A percentile compares a stretch with the other conserved stretches of the same genome.
Conservation (phyloP, 176 grass and related monocot genomes). For the Saccharum officinarum region DNA sequence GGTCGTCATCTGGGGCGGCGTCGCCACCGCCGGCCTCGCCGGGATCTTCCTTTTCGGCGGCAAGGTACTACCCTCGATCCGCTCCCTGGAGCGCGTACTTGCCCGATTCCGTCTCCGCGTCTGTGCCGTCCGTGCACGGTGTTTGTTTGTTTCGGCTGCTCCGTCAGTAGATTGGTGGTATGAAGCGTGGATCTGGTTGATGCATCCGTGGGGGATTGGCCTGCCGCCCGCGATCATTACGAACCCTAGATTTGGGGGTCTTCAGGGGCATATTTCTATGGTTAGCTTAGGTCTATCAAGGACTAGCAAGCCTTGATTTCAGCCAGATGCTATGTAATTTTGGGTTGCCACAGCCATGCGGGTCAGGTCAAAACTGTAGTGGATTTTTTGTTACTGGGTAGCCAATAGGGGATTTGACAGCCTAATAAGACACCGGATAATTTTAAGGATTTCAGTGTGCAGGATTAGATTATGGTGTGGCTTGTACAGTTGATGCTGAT, state of each 20-base stretch:
- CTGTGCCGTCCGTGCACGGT: neutral
- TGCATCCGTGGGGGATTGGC: neutral
- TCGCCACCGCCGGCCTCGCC: conserved; percentile 67
- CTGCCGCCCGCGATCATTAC: neutral
- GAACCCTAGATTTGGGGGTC: neutral
- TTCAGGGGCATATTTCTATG: neutral
- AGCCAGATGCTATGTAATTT: neutral
- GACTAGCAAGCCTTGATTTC: neutral
- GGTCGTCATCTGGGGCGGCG: conserved; percentile 69
- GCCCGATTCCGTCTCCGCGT: neutral
- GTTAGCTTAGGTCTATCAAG: neutral
- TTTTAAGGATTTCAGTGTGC: neutral
- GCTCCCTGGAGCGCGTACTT: neutral
- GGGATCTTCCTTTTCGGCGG: conserved; percentile 69
- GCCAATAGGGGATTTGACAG: too few species aligned
- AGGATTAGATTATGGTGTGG: neutral
- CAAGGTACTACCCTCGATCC: conserved; percentile 43
- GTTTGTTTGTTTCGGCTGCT: neutral
- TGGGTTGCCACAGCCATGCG: neutral
- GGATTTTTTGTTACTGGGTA: neutral
- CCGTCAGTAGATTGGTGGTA: neutral
- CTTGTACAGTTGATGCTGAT: neutral
- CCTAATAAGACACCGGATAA: neutral
- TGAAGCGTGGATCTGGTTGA: neutral
- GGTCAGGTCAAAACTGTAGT: neutral